A percentile compares a stretch with the other conserved stretches of the same genome.
phyloP scores from a whole-genome alignment of 768 basidiomycete species.

The Trametes cingulata region DNA sequence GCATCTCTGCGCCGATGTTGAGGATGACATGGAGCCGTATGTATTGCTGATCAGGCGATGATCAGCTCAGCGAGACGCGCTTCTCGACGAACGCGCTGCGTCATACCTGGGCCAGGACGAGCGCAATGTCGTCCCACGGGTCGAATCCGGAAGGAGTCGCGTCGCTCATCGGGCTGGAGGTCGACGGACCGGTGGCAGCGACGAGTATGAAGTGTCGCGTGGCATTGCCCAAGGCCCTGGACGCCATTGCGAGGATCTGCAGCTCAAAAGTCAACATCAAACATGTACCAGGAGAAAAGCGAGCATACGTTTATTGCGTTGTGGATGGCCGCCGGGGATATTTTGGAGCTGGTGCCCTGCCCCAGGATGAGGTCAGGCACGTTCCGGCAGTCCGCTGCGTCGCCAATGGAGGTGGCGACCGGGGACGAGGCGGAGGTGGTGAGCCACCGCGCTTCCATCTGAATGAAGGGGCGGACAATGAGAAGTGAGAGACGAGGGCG shows the following conservation, averaged over 20 bases:
- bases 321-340: conserved; percentile 22
- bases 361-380: conserved; percentile 25
- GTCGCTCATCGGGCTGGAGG: conserved; percentile 8
- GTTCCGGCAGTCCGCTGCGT: conserved; percentile 14
- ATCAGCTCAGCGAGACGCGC: conserved; percentile 45
- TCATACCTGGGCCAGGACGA: conserved; percentile 23
- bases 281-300: not conserved
- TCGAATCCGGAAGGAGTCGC: conserved; percentile 25
- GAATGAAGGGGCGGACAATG: conserved; percentile 10
- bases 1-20: conserved; percentile 47
- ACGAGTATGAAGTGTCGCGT: conserved; percentile 56
- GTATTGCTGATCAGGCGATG: conserved; percentile 40
- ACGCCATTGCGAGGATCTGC: conserved; percentile 16
- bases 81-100: conserved; percentile 24
- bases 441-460: conserved; percentile 32
- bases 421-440: conserved; percentile 23
- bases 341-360: conserved; percentile 9
- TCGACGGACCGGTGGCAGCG: conserved; percentile 43
- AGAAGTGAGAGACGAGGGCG: conserved; percentile 7
- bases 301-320: conserved; percentile 24
- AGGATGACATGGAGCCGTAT: conserved; percentile 63
- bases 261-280: not conserved
- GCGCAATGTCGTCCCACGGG: conserved; percentile 28
- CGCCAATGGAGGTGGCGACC: conserved; percentile 10
- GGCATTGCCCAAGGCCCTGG: conserved; percentile 20